These are phyloP conservation scores for Agastache rugosa DNA, from an alignment of 257 asterid species.

Conservation along the genomic window DNA sequence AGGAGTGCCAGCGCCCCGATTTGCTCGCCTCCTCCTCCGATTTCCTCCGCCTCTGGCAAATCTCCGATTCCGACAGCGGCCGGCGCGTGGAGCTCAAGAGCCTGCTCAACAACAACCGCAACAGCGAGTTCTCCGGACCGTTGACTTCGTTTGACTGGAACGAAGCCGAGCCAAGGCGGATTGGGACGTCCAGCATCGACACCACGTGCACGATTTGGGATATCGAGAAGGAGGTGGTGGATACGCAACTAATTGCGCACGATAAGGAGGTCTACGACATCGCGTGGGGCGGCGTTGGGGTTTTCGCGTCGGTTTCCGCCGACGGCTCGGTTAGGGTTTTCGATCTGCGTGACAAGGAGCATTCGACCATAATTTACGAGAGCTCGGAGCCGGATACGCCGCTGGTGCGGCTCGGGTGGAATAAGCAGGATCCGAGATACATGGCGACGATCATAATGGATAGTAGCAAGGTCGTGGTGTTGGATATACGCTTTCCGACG, in stretches of 20 bases:
- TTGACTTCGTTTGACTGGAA: slow-evolving; percentile 97
- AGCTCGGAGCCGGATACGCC: slow-evolving; percentile 96
- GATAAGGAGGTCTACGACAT: slow-evolving; percentile 99
- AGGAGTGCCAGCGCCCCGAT: slow-evolving; percentile 93
- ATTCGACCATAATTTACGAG: slow-evolving; percentile 91
- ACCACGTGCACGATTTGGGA: slow-evolving; percentile 98
- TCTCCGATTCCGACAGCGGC: slow-evolving; percentile 55
- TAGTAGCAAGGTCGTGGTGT: slow-evolving; percentile 86
- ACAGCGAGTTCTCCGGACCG: slow-evolving; percentile 90
- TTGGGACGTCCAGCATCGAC: slow-evolving; percentile 94
- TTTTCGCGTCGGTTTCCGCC: slow-evolving; percentile 93
- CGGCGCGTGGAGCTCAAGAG: slow-evolving; percentile 76
- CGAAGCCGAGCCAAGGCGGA: slow-evolving; percentile 92
- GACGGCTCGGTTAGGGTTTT: slow-evolving; percentile 98
- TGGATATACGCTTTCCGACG: slow-evolving; percentile 91
- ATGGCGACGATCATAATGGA: slow-evolving; percentile 99
- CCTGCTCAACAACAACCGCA: slow-evolving; percentile 72
- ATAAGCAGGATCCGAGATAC: slow-evolving; percentile 95
- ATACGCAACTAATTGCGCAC: slow-evolving; percentile 94
- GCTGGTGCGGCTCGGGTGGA: slow-evolving; percentile 93
- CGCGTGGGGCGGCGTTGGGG: slow-evolving; percentile 99
- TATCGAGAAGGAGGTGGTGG: slow-evolving; percentile 90
- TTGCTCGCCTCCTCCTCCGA: slow-evolving; percentile 90
- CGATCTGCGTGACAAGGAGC: slow-evolving; percentile 97
- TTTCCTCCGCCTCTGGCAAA: slow-evolving; percentile 87